phyloP scores from a whole-genome alignment of 2,329 filamentous ascomycete species.

The Scytalidium sp. region DNA sequence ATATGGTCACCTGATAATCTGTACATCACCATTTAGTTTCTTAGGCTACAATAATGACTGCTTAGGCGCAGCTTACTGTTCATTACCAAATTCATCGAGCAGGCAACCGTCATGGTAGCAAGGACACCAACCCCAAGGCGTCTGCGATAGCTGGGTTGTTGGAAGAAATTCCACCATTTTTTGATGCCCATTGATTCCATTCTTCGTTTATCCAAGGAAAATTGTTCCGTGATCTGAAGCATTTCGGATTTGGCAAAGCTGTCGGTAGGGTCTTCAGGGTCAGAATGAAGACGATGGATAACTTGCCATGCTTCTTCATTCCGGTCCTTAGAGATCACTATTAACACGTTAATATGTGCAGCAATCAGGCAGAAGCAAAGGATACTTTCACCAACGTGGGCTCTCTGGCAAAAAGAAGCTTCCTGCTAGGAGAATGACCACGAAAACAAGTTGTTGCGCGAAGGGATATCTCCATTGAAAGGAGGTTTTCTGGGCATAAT shows the following conservation, averaged over 20 bases:
- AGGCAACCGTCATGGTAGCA: neutral
- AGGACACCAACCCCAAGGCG: slow-evolving; percentile 7
- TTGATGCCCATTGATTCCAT: neutral
- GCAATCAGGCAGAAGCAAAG: neutral
- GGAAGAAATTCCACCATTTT: neutral
- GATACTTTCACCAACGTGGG: slow-evolving; percentile 1
- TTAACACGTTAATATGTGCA: neutral
- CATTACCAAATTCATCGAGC: neutral
- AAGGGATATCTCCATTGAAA: slow-evolving; percentile 5
- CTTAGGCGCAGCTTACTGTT: no score
- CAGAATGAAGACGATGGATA: neutral
- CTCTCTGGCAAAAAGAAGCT: slow-evolving; percentile 57
- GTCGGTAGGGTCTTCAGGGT: neutral
- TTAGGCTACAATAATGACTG: neutral
- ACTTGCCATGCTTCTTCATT: slow-evolving; percentile 1
- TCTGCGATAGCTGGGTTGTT: slow-evolving; percentile 6
- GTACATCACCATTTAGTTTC: neutral
- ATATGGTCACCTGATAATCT: slow-evolving; percentile 39
- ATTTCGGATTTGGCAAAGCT: slow-evolving; percentile 1
- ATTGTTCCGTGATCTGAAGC: slow-evolving; percentile 1
- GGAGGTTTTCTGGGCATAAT: neutral
- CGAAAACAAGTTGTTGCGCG: neutral
- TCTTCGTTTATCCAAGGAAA: neutral
- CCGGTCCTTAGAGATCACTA: neutral
- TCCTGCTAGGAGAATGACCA: neutral